Evolutionary conservation across 106 monocot species (phyloP).

Genomic region (Amphibolis antarctica): DNA sequence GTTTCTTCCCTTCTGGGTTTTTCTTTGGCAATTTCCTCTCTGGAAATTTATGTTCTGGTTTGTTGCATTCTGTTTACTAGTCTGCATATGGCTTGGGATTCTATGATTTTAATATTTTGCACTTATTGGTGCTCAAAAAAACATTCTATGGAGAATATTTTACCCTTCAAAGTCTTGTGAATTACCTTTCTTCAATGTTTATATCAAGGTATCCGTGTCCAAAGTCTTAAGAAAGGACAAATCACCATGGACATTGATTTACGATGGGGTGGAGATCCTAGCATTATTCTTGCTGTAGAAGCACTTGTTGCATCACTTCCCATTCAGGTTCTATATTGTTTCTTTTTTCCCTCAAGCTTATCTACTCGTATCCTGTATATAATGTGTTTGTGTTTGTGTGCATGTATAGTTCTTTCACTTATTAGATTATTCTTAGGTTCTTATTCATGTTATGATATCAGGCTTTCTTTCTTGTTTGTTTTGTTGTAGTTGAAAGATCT

Average conservation of each 20-base stretch:
- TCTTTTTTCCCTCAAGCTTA: not conserved
- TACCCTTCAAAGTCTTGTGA: not conserved
- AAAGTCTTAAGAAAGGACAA: slow-evolving; percentile 87
- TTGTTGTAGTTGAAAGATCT: slow-evolving; percentile 76
- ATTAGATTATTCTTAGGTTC: not conserved
- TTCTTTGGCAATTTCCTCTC: too few species aligned
- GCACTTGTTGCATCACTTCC: slow-evolving; percentile 93
- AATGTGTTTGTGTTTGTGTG: too few species aligned
- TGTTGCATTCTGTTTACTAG: too few species aligned
- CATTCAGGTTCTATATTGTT: slow-evolving; percentile 53
- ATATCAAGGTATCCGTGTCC: slow-evolving; percentile 75
- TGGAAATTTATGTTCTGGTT: too few species aligned
- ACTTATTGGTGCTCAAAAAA: too few species aligned
- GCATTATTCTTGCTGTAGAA: slow-evolving; percentile 89
- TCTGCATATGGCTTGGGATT: too few species aligned
- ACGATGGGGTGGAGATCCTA: slow-evolving; percentile 97
- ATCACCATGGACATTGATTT: slow-evolving; percentile 96
- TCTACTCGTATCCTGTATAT: not conserved
- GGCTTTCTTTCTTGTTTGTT: not conserved
- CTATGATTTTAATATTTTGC: too few species aligned
- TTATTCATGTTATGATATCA: not conserved
- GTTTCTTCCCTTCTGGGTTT: too few species aligned
- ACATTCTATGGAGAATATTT: not conserved
- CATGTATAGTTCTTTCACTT: too few species aligned
- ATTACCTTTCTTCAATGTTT: not conserved